phyloP scores from a whole-genome alignment of 1,284 basidiomycete species.

The Cystobasidium slooffiae region DNA sequence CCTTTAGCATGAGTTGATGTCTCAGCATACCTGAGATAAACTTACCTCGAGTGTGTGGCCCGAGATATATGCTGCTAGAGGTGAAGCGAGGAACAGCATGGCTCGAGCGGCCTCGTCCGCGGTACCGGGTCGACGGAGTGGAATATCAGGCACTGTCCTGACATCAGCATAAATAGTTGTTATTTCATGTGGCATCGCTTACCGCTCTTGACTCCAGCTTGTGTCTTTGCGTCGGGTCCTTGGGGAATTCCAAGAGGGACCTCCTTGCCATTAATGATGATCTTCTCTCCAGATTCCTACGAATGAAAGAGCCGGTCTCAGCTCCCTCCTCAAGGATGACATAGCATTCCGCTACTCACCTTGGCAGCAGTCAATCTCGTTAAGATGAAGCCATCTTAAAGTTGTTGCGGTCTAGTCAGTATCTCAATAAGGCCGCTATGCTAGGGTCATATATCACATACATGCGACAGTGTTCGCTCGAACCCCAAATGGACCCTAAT shows the following conservation, averaged over 20 bases:
- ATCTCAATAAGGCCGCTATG: conserved; percentile 58
- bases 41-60: conserved; percentile 77
- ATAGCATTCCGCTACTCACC: not conserved
- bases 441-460: conserved; percentile 62
- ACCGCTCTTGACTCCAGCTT: conserved; percentile 38
- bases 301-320: conserved; percentile 54
- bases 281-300: conserved; percentile 74
- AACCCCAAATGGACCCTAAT: conserved; percentile 65
- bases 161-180: conserved; percentile 57
- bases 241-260: conserved; percentile 78
- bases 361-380: conserved; percentile 48
- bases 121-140: conserved; percentile 72
- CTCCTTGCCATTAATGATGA: conserved; percentile 80
- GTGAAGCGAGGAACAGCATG: conserved; percentile 61
- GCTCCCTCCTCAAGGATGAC: not conserved
- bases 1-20: not conserved
- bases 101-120: conserved; percentile 74
- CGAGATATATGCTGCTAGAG: conserved; percentile 75
- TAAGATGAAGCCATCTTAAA: conserved; percentile 45
- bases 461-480: conserved; percentile 80
- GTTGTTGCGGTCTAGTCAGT: conserved; percentile 56
- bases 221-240: conserved; percentile 51
- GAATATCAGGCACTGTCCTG: conserved; percentile 64
- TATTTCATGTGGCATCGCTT: conserved; percentile 47
- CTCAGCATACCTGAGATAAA: not conserved